A percentile compares a stretch with the other conserved stretches of the same genome.
phyloP scores from a whole-genome alignment of 2,329 filamentous ascomycete genomes.

The Aspergillus aculeatinus region DNA sequence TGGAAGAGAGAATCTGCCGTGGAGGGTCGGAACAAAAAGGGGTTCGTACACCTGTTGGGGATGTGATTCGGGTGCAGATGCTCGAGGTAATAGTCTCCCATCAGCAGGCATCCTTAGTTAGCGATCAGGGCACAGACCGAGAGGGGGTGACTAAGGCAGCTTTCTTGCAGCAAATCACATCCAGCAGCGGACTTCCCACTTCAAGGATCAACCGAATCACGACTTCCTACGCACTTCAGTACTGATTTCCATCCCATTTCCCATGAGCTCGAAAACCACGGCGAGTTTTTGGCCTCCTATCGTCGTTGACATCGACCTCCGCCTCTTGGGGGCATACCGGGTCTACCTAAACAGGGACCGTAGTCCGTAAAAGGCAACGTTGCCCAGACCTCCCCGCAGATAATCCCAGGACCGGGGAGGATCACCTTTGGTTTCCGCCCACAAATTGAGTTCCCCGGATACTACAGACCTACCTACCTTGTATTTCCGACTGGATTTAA shows the following conservation, averaged over 20 bases:
- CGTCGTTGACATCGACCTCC: not conserved
- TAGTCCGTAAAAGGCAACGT: constrained; percentile 11
- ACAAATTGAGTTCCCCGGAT: not conserved
- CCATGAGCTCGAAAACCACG: constrained; percentile 15
- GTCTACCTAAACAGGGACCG: constrained; percentile 1
- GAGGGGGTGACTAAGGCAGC: not conserved
- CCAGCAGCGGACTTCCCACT: not conserved
- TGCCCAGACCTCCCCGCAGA: constrained; percentile 17
- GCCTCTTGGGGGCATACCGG: not conserved
- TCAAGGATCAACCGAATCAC: constrained; percentile 12
- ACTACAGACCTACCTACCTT: not conserved
- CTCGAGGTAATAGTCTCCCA: constrained; percentile 8
- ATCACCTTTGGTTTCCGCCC: not conserved
- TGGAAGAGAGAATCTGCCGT: not conserved
- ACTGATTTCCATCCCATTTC: constrained; percentile 12
- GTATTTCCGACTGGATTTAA: not conserved
- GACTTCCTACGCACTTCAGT: constrained; percentile 4
- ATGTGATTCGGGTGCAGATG: constrained; percentile 19
- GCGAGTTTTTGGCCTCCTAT: not conserved
- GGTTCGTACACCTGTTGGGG: constrained; percentile 5
- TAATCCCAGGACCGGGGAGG: constrained; percentile 15
- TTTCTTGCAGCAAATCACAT: constrained; percentile 12
- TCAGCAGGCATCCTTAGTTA: constrained; percentile 1
- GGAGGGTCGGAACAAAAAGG: constrained; percentile 7
- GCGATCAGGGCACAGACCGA: not conserved